phyloP scores from a whole-genome alignment of 805 yeast genomes.

The Nakazawaea holstii region DNA sequence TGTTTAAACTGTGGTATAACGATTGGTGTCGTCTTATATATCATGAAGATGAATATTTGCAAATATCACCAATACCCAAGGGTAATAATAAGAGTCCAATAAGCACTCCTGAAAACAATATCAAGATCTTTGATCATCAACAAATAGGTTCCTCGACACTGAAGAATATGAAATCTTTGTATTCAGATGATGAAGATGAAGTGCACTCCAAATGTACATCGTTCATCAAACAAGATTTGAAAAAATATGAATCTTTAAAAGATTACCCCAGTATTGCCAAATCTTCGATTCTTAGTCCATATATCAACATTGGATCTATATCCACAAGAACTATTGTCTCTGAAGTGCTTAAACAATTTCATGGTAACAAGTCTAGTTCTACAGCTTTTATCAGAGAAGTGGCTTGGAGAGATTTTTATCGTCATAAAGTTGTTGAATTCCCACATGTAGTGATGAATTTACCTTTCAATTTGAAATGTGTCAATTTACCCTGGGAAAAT shows the following conservation, averaged over 20 bases:
- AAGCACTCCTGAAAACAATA: not conserved
- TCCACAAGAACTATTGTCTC: slow-evolving; percentile 35
- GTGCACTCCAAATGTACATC: slow-evolving; percentile 21
- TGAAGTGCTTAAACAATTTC: slow-evolving; percentile 24
- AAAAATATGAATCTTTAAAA: slow-evolving; percentile 27
- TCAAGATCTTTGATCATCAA: not conserved
- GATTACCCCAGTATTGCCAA: slow-evolving; percentile 25
- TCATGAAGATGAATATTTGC: slow-evolving; percentile 12
- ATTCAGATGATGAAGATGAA: slow-evolving; percentile 30
- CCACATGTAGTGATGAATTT: slow-evolving; percentile 46
- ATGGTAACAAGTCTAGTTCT: slow-evolving; percentile 25
- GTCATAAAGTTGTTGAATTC: slow-evolving; percentile 41
- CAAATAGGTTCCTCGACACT: not conserved
- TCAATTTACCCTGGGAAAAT: slow-evolving; percentile 38
- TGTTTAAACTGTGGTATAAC: slow-evolving; percentile 39
- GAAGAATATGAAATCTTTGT: slow-evolving; percentile 19
- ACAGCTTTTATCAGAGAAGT: slow-evolving; percentile 47
- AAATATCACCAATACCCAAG: slow-evolving; percentile 4
- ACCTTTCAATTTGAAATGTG: slow-evolving; percentile 40
- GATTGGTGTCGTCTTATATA: slow-evolving; percentile 31
- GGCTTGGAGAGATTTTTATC: slow-evolving; percentile 56
- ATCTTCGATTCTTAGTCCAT: slow-evolving; percentile 38
- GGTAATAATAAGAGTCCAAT: not conserved
- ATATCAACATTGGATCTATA: slow-evolving; percentile 40
- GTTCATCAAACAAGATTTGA: slow-evolving; percentile 18